These are phyloP conservation scores for Corchorus capsularis DNA, from an alignment of 345 rosid genomes.

Conservation along the genomic window DNA sequence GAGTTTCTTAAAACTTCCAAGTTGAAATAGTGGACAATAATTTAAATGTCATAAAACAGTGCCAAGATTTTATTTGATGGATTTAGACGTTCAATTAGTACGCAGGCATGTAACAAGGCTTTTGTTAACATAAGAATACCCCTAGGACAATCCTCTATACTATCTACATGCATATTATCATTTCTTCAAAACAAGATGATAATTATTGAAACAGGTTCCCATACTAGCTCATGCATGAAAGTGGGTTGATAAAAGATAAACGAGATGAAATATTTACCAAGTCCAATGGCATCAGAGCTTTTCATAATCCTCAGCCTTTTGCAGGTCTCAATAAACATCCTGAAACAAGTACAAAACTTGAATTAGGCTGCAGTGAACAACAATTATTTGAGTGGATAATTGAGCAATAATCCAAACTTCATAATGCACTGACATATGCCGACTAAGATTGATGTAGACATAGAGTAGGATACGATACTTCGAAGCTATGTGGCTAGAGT, in stretches of 20 bases:
- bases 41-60: not conserved
- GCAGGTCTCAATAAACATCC: conserved; percentile 66
- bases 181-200: not conserved
- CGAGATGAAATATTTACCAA: conserved; percentile 37
- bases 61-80: not conserved
- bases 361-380: conserved; percentile 21
- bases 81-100: not conserved
- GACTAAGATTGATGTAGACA: not conserved
- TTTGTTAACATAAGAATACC: not conserved
- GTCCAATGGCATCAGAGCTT: conserved; percentile 73
- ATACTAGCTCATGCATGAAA: not conserved
- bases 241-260: not conserved
- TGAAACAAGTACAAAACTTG: conserved; percentile 27
- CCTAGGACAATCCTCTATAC: not conserved
- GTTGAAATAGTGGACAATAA: not conserved
- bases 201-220: not conserved
- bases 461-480: not conserved
- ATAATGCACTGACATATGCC: not conserved
- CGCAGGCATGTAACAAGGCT: not conserved
- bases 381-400: not conserved
- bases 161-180: not conserved
- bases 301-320: conserved; percentile 72
- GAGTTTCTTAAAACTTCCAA: not conserved
- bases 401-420: not conserved
- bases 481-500: not conserved